Evolutionary conservation across 495 filamentous ascomycete genomes (phyloP), one percentile per base, ranked within the genome.

Genomic region (Astrothelium macrocarpum): DNA sequence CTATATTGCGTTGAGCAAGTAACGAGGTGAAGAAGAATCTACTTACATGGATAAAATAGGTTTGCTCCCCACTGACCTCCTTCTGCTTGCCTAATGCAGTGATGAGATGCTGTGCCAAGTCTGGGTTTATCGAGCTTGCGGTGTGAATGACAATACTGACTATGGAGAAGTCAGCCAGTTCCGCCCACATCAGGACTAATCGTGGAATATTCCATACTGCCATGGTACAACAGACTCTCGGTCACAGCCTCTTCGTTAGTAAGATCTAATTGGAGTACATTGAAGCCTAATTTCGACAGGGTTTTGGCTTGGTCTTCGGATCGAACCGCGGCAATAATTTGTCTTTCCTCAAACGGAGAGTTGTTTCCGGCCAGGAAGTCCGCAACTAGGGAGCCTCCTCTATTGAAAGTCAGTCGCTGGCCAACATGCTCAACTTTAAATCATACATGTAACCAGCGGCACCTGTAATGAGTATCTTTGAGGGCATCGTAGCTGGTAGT

Each of bases 371-470:
- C 59, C 32, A 73, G 58, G 62, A 73, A 65, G 34, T 70, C 64
- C 32, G 70, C 66, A 65, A 73, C 42, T 34, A 72, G 62, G 25
- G 71, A 73, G 46, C 71, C 71, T 56, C 71, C 71, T 59, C 71
- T 72, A 64, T 59, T 45, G 16, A 29, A 67, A 64, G 64, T 67
- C 63, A 68, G 60, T 62, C 64, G 46, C 36, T 42, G 59, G 45
- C 14, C 60, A 58, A 64, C 39, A 65, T 66, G 53, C 60, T 49
- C 49, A 56, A 49, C 62, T 25, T 5, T 29, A 56, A 60, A 60
- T 53, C 66, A 53, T 71, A 73, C 71, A 74, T 67, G 65, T 74
- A 74, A 64, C 72, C 72, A 66, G 72, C 70, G 39, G 70, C 70
- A 65, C 70, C 72, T 58, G 72, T 72, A 62, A 74, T 66, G 32